Conservation (phyloP, 1,284 basidiomycete species). For the Meripilus lineatus region DNA sequence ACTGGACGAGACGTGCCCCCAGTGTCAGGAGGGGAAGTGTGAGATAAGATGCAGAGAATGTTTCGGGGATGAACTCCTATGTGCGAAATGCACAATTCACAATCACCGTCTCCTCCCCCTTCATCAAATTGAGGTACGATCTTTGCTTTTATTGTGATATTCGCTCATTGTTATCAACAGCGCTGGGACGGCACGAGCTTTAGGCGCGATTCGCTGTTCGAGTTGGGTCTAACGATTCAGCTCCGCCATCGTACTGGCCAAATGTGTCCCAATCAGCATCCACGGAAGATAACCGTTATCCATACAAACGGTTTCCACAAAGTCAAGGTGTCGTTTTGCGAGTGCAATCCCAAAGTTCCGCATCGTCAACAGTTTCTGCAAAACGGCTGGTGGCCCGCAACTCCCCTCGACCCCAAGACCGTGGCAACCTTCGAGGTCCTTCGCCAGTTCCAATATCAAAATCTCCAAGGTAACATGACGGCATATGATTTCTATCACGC, state of each 20-base stretch:
- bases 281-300: slow-evolving; percentile 20
- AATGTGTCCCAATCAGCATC: slow-evolving; percentile 10
- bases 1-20: neutral
- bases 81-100: neutral
- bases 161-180: neutral
- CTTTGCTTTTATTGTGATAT: neutral
- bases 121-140: slow-evolving; percentile 3
- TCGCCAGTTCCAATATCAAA: slow-evolving; percentile 24
- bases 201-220: neutral
- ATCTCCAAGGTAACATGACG: slow-evolving; percentile 12
- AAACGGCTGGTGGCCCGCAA: slow-evolving; percentile 25
- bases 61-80: neutral
- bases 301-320: slow-evolving; percentile 12
- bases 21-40: neutral
- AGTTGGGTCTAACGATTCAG: slow-evolving; percentile 13
- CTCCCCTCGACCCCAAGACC: slow-evolving; percentile 19
- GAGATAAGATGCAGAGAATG: slow-evolving; percentile 5
- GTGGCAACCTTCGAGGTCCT: slow-evolving; percentile 26
- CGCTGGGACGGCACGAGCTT: neutral
- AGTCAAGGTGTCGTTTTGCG: slow-evolving; percentile 15
- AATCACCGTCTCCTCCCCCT: neutral
- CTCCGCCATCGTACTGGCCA: slow-evolving; percentile 21
- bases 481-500: slow-evolving; percentile 18
- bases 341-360: neutral
- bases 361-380: slow-evolving; percentile 20